Base-by-base conservation (phyloP, 129 eudicot species). In the Dittrichia graveolens region DNA sequence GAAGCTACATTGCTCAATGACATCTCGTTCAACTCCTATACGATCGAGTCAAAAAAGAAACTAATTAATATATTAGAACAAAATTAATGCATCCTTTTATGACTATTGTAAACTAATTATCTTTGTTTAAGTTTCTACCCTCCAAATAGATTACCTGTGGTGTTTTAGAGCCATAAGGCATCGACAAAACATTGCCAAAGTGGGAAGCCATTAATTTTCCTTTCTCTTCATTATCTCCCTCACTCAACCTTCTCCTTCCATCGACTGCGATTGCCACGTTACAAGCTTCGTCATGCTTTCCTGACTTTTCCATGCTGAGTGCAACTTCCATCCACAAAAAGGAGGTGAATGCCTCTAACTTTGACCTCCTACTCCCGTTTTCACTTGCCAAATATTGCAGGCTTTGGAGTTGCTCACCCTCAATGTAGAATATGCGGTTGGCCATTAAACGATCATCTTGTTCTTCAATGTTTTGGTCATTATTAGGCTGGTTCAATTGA, bases 161-260 rank as follows among this genome's bases (percentile, higher is more conserved):
- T 55, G 5, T 63, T 68, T 52, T 65, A 62, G 75, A 69, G 6
- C 84, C 83, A 15, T 45, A 86, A 2, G 91, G 88, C 31, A 86
- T 83, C 0, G 88, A 83, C 4, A 86, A 9, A 16, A 83, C 78
- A 18, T 86, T 86, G 13, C 86, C 91, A 38, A 77, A 63, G 34
- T 35, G 50, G 14, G 50, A 35, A 15, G 35, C 49, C 69, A 63
- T 41, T 10, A 42, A 4, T 11, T 78, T 62, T 10, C 63, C 55
- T 63, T 84, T 45, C 7, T 46, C 48, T 5, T 60, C 37, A 19
- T 46, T 75, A 39, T 82, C 79, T 53, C 72, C 81, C 15, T 71
- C 74, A 8, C 56, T 69, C 15, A 86, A 40, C 48, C 82, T 75
- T 11, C 39, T 47, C 67, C 90, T 61, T 10, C 86, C 90, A 31